Conservation (phyloP, 495 filamentous ascomycete species). For the Tuber melanosporum region DNA sequence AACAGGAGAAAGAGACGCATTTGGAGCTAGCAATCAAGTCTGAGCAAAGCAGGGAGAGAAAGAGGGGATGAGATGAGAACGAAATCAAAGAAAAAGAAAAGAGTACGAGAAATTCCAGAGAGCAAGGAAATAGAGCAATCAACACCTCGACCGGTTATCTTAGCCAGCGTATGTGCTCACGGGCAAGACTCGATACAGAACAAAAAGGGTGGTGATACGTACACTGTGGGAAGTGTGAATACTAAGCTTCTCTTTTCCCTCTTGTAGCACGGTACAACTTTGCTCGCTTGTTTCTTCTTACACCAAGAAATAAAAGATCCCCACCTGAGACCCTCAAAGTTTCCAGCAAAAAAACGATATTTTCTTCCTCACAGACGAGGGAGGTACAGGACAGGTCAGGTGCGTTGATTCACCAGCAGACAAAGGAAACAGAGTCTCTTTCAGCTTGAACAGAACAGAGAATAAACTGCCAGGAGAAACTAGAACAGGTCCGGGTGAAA, state of each 20-base stretch:
- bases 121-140: slow-evolving; percentile 22
- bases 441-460: slow-evolving; percentile 37
- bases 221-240: slow-evolving; percentile 41
- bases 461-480: slow-evolving; percentile 21
- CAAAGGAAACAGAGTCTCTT: slow-evolving; percentile 40
- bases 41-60: slow-evolving; percentile 20
- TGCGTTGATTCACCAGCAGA: slow-evolving; percentile 34
- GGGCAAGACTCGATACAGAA: slow-evolving; percentile 36
- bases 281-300: slow-evolving; percentile 38
- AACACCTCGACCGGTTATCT: slow-evolving; percentile 17
- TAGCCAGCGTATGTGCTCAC: slow-evolving; percentile 2
- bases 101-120: slow-evolving; percentile 36
- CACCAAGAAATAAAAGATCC: slow-evolving; percentile 41
- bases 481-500: background rate
- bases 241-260: slow-evolving; percentile 32
- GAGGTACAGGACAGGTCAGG: slow-evolving; percentile 34
- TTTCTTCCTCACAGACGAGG: slow-evolving; percentile 40
- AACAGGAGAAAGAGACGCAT: slow-evolving; percentile 5
- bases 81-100: slow-evolving; percentile 29
- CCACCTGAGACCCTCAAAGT: slow-evolving; percentile 27
- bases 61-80: slow-evolving; percentile 33
- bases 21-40: slow-evolving; percentile 25
- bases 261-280: slow-evolving; percentile 38
- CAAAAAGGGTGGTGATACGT: slow-evolving; percentile 43
- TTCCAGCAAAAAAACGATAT: slow-evolving; percentile 39